phyloP scores from a whole-genome alignment of 2,329 filamentous ascomycete species.

The Allantophomopsis cytisporea region DNA sequence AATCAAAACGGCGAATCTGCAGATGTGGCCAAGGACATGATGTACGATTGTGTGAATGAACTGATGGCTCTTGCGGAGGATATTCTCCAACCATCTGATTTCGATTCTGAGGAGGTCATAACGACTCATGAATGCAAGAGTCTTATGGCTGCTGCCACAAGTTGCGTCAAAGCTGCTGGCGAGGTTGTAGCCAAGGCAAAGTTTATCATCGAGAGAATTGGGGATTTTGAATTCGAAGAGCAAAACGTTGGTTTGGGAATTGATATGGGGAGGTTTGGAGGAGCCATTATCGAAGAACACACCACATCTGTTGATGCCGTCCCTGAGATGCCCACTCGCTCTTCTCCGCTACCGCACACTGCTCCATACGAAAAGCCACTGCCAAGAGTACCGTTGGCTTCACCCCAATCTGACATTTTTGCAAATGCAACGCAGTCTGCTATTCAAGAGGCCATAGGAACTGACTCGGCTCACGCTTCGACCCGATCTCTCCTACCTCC shows the following conservation, averaged over 20 bases:
- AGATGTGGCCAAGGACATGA: slow-evolving; percentile 53
- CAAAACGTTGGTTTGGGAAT: slow-evolving; percentile 35
- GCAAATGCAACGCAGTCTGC: background rate
- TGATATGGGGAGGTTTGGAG: slow-evolving; percentile 27
- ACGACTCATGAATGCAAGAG: slow-evolving; percentile 68
- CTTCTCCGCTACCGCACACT: slow-evolving; percentile 29
- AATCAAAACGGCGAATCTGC: slow-evolving; percentile 52
- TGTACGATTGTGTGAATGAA: slow-evolving; percentile 70
- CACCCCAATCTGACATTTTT: slow-evolving; percentile 15
- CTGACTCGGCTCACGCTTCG: slow-evolving; percentile 22
- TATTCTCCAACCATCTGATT: slow-evolving; percentile 55
- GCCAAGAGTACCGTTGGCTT: slow-evolving; percentile 41
- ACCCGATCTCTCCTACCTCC: slow-evolving; percentile 37
- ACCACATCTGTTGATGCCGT: slow-evolving; percentile 2
- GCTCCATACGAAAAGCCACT: slow-evolving; percentile 51
- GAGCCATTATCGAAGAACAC: slow-evolving; percentile 9
- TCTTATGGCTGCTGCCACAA: slow-evolving; percentile 67
- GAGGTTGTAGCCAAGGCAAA: slow-evolving; percentile 85
- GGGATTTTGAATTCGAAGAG: slow-evolving; percentile 72
- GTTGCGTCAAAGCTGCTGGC: slow-evolving; percentile 78
- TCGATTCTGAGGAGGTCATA: slow-evolving; percentile 59
- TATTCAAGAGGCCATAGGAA: background rate
- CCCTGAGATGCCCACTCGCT: slow-evolving; percentile 21
- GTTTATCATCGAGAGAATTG: slow-evolving; percentile 72
- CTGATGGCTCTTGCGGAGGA: slow-evolving; percentile 72